Evolutionary conservation across 371 early-diverging fungal genomes (phyloP).

Genomic region (Haplosporangium sp.): DNA sequence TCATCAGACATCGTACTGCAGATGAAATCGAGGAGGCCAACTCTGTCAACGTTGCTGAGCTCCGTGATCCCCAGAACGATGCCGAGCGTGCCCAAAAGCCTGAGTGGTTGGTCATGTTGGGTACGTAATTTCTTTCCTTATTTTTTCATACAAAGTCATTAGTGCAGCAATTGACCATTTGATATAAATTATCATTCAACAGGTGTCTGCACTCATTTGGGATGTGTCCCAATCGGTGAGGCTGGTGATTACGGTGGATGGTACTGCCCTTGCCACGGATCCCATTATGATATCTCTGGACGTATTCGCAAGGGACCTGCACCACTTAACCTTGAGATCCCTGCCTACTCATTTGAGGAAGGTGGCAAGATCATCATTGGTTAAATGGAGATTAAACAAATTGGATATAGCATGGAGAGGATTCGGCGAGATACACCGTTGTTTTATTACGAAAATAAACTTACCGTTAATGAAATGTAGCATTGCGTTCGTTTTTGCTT

Average conservation of each 20-base stretch:
- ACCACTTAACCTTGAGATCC: slow-evolving; percentile 97
- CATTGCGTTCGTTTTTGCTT: background rate
- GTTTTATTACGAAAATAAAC: background rate
- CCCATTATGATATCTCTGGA: slow-evolving; percentile 74
- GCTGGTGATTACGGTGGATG: slow-evolving; percentile 98
- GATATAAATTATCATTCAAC: background rate
- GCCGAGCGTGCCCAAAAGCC: slow-evolving; percentile 92
- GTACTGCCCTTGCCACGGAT: slow-evolving; percentile 99
- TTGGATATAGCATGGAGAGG: slow-evolving; percentile 24
- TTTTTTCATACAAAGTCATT: background rate
- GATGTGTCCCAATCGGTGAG: slow-evolving; percentile 98
- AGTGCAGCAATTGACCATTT: background rate
- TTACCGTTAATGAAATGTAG: background rate
- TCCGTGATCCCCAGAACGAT: slow-evolving; percentile 95
- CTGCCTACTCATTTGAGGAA: slow-evolving; percentile 80
- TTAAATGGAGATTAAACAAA: slow-evolving; percentile 46
- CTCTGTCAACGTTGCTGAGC: slow-evolving; percentile 76
- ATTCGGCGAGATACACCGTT: slow-evolving; percentile 1
- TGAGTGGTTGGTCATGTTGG: slow-evolving; percentile 96
- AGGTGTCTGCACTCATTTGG: slow-evolving; percentile 98
- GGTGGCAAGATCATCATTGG: slow-evolving; percentile 71
- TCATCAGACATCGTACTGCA: slow-evolving; percentile 96
- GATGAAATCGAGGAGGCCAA: slow-evolving; percentile 96
- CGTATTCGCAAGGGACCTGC: slow-evolving; percentile 99
- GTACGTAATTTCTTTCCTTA: slow-evolving; percentile 25